Conservation (phyloP, 208 protist species). For the Leishmania gerbilli region DNA sequence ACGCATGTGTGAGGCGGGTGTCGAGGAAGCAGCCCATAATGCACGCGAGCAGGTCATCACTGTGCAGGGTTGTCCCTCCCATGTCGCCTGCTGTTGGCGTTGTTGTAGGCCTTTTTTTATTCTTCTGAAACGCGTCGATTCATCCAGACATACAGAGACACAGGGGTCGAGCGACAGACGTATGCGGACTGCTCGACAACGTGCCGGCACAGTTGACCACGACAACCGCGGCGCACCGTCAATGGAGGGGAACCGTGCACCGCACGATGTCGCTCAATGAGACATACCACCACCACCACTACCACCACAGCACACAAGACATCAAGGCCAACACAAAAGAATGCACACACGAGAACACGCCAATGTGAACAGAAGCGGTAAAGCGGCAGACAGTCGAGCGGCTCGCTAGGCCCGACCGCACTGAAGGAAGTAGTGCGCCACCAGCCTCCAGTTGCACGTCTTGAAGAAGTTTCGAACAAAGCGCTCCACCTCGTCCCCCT, state of each 20-base stretch:
- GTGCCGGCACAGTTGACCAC: not conserved
- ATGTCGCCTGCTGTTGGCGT: not conserved
- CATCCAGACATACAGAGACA: not conserved
- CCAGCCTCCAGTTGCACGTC: slow-evolving; percentile 80
- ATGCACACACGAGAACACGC: not conserved
- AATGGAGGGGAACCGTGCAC: not conserved
- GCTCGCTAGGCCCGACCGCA: slow-evolving; percentile 17
- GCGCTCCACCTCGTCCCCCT: slow-evolving; percentile 39
- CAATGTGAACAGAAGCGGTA: slow-evolving; percentile 1
- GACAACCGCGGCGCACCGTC: not conserved
- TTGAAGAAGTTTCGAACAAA: slow-evolving; percentile 90
- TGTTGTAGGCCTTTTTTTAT: not conserved
- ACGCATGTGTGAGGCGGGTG: not conserved
- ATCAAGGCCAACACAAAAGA: not conserved
- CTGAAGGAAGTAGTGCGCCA: slow-evolving; percentile 63
- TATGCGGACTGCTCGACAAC: not conserved
- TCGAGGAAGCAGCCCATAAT: not conserved
- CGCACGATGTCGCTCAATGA: not conserved
- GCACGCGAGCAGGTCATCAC: not conserved
- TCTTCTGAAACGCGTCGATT: not conserved
- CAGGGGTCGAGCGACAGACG: not conserved
- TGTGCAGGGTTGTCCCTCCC: not conserved
- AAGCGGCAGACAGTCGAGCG: not conserved
- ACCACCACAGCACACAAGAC: not conserved
- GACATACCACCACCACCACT: not conserved